phyloP scores from a whole-genome alignment of 257 asterid species.

The Petunia secreta region DNA sequence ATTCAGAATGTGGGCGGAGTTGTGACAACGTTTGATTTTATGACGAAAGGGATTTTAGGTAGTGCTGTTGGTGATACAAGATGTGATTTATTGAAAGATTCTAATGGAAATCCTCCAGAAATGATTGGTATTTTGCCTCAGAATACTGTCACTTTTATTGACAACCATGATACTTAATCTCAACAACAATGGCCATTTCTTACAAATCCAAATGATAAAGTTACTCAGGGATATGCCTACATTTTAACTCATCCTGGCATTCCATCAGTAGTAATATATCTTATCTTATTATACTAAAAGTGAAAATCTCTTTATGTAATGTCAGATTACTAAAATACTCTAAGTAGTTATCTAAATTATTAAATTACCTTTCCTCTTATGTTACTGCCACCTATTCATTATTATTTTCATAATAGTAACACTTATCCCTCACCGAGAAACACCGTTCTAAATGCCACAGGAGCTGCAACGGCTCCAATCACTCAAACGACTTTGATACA shows the following conservation, averaged over 20 bases:
- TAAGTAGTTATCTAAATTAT: no score
- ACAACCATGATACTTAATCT: slow-evolving; percentile 6
- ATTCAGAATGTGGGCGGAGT: slow-evolving; percentile 46
- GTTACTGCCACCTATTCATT: no score
- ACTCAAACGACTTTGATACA: no score
- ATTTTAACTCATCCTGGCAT: slow-evolving; percentile 84
- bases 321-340: no score
- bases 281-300: no score
- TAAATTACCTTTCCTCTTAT: no score
- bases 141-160: slow-evolving; percentile 59
- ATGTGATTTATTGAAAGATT: slow-evolving; percentile 68
- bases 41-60: slow-evolving; percentile 74
- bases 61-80: slow-evolving; percentile 66
- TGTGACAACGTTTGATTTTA: slow-evolving; percentile 76
- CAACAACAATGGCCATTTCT: slow-evolving; percentile 78
- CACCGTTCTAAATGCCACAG: no score
- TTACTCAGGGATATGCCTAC: slow-evolving; percentile 74
- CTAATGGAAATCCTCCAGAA: slow-evolving; percentile 66
- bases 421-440: no score
- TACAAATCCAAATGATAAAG: slow-evolving; percentile 37
- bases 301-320: no score
- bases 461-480: no score
- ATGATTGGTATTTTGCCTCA: slow-evolving; percentile 66
- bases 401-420: no score
- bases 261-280: slow-evolving; percentile 55